Evolutionary conservation across 1,139 yeast genomes (phyloP).

Genomic region (Geotrichum citri-aurantii): DNA sequence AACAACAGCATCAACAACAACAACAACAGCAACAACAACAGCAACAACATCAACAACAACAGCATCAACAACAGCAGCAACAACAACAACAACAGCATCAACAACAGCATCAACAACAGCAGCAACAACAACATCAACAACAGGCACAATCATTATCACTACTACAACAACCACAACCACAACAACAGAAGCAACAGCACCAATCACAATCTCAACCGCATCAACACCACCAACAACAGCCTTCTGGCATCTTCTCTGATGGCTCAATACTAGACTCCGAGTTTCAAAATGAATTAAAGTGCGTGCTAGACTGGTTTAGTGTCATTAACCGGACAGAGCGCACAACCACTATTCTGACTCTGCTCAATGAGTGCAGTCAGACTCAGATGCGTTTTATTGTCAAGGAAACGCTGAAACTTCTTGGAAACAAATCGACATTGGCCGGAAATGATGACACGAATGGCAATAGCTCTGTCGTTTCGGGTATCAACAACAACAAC

Average conservation of each 20-base stretch:
- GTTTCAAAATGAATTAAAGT: conserved; percentile 31
- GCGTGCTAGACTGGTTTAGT: conserved; percentile 39
- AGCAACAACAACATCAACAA: conserved; percentile 20
- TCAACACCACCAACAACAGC: conserved; percentile 24
- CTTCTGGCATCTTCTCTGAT: conserved; percentile 5
- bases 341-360: conserved; percentile 38
- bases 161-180: neutral
- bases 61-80: neutral
- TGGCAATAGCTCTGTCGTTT: conserved; percentile 1
- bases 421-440: conserved; percentile 1
- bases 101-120: conserved; percentile 36
- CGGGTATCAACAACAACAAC: conserved; percentile 8
- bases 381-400: conserved; percentile 38
- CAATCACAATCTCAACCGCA: conserved; percentile 27
- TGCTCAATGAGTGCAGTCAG: conserved; percentile 37
- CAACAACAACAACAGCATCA: conserved; percentile 27
- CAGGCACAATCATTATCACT: conserved; percentile 13
- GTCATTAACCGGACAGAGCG: conserved; percentile 36
- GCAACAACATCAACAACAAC: neutral
- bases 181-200: conserved; percentile 35
- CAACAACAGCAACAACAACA: neutral
- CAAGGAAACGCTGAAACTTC: conserved; percentile 35
- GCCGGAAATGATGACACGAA: conserved; percentile 29
- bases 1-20: neutral
- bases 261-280: conserved; percentile 19